Base-by-base conservation (phyloP, 257 asterid species). In the Datura wrightii region DNA sequence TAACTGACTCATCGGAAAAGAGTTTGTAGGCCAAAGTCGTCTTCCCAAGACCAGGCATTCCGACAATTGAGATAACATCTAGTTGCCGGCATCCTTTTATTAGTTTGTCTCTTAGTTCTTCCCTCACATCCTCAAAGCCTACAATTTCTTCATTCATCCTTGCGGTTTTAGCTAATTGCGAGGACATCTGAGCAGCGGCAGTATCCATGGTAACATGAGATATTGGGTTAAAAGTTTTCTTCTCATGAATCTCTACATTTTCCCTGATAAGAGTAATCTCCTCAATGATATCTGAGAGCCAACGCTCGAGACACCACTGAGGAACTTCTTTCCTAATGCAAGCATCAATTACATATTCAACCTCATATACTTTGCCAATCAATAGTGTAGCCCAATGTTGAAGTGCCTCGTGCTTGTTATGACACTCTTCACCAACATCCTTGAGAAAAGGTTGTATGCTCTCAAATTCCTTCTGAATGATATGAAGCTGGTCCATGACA, bases 361-460 rank as follows among this genome's bases (percentile, higher is more conserved):
- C 89, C 72, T 86, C 85, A 86, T 80, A 86, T 15, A 84, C 84
- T 2, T 69, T 69, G 53, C 79, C 8, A 69, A 69, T 69, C 50
- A 69, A 41, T 19, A 16, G 53, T 7, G 52, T 39, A 14, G 78
- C 24, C 14, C 52, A 67, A 6, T 67, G 11, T 67, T 14, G 31
- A 39, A 6, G 19, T 15, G 5, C 10, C 79, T 41, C 10, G 79
- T 2, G 53, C 36, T 41, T 69, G 9, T 69, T 3, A 2, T 16
- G 53, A 2, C 10, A 34, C 15, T 16, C 79, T 69, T 69, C 15
- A 3, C 1, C 3, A n/a, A 41, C 36, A 69, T 4, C 15, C 53
- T 69, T 39, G 0, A 69, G 4, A 10, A 69, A 69, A 7, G 79
- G 53, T 69, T 69, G 79, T 1, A 16, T 0, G 7, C 79, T 39